Evolutionary conservation across 2,329 filamentous ascomycete genomes (phyloP).

Genomic region (Talaromyces sp.): DNA sequence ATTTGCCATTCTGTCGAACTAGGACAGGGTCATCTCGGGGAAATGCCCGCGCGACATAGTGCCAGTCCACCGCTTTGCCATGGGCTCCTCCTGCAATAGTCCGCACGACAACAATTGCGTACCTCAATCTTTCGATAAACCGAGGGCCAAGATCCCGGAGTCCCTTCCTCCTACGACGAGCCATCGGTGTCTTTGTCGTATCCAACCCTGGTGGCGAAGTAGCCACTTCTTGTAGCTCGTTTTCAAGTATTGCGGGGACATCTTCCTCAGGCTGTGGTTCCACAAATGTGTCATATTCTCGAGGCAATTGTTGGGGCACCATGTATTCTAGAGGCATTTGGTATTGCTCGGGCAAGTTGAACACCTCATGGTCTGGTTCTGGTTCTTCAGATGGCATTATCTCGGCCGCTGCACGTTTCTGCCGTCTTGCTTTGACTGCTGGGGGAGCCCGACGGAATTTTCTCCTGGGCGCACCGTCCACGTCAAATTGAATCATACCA

Average conservation of each 20-base stretch:
- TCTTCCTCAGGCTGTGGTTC: neutral
- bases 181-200: neutral
- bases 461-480: conserved; percentile 14
- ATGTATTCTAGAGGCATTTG: neutral
- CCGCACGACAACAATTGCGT: conserved; percentile 41
- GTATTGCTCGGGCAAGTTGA: neutral
- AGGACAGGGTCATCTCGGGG: conserved; percentile 34
- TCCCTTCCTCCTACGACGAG: conserved; percentile 18
- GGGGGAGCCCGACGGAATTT: neutral
- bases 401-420: conserved; percentile 4
- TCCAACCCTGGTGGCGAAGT: neutral
- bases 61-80: conserved; percentile 40
- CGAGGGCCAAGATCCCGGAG: conserved; percentile 21
- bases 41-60: conserved; percentile 38
- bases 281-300: neutral
- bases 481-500: conserved; percentile 29
- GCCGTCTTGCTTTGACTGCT: conserved; percentile 3
- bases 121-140: conserved; percentile 31
- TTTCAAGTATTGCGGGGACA: neutral
- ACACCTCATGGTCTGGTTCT: neutral
- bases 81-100: conserved; percentile 41
- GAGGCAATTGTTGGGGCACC: neutral
- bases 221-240: neutral
- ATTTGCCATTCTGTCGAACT: conserved; percentile 34
- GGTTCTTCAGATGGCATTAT: neutral